phyloP scores from a whole-genome alignment of 257 asterid species.

The Coffea eugenioides region DNA sequence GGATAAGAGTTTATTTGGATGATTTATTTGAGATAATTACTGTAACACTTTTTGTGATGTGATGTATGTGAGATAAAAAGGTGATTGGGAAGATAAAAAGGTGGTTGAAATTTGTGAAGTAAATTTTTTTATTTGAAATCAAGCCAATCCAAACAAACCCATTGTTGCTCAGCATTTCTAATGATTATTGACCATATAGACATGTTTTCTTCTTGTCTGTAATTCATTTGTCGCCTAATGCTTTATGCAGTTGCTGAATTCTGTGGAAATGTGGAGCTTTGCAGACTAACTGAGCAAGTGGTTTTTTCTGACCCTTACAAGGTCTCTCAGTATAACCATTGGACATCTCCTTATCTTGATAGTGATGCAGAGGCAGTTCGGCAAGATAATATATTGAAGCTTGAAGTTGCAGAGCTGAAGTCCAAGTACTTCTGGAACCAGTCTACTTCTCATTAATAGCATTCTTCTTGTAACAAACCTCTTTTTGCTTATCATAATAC shows the following conservation, averaged over 20 bases:
- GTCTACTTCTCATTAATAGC: slow-evolving; percentile 5
- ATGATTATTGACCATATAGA: not conserved
- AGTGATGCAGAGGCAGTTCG: slow-evolving; percentile 82
- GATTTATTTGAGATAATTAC: no score
- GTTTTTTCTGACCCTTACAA: slow-evolving; percentile 94
- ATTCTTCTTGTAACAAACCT: not conserved
- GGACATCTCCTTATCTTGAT: slow-evolving; percentile 92
- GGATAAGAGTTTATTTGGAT: no score
- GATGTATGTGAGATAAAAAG: no score
- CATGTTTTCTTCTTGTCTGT: slow-evolving; percentile 4
- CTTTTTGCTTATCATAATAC: slow-evolving; percentile 5
- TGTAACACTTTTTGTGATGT: no score
- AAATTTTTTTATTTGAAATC: no score
- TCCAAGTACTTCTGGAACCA: slow-evolving; percentile 52
- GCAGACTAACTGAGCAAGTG: slow-evolving; percentile 96
- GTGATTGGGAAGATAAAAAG: no score
- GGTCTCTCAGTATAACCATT: slow-evolving; percentile 71
- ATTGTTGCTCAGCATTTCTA: not conserved
- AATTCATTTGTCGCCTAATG: slow-evolving; percentile 18
- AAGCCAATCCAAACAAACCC: no score
- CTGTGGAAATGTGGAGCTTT: slow-evolving; percentile 89
- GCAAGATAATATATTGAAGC: slow-evolving; percentile 68
- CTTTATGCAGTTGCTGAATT: slow-evolving; percentile 79
- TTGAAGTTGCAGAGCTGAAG: slow-evolving; percentile 88
- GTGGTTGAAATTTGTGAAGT: no score